phyloP scores from a whole-genome alignment of 2,329 filamentous ascomycete genomes.

The Diaporthe ilicicola region DNA sequence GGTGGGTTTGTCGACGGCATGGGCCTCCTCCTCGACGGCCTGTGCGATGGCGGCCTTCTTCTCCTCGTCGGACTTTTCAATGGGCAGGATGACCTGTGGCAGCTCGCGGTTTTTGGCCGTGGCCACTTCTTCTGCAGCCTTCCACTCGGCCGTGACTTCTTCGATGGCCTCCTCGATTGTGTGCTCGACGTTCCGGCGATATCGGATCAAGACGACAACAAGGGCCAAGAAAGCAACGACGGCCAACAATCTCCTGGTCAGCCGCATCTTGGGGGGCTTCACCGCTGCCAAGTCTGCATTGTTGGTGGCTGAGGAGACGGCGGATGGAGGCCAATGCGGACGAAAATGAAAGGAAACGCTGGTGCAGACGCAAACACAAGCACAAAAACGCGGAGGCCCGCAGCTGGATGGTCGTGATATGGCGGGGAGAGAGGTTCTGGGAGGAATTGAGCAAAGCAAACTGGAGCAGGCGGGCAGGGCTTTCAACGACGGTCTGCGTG shows the following conservation, averaged over 20 bases:
- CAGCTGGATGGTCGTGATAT: not conserved
- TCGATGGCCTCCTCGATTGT: slow-evolving; percentile 32
- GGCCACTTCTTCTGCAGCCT: slow-evolving; percentile 31
- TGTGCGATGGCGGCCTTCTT: slow-evolving; percentile 11
- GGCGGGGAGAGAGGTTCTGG: not conserved
- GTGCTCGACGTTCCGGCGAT: slow-evolving; percentile 31
- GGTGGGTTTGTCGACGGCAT: not conserved
- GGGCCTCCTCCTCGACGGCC: slow-evolving; percentile 5
- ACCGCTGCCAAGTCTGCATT: slow-evolving; percentile 31
- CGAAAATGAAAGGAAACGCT: not conserved
- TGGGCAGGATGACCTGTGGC: slow-evolving; percentile 32
- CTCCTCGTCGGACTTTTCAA: slow-evolving; percentile 11
- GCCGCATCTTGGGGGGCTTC: slow-evolving; percentile 27
- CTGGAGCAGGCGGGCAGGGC: not conserved
- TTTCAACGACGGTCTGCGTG: not conserved
- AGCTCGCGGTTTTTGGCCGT: slow-evolving; percentile 30
- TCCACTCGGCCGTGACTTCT: slow-evolving; percentile 30
- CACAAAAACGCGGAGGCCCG: not conserved
- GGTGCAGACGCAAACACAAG: not conserved
- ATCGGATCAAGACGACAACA: slow-evolving; percentile 30
- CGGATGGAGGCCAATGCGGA: not conserved
- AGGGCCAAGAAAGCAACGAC: slow-evolving; percentile 28
- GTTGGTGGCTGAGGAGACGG: not conserved
- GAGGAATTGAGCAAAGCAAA: not conserved
- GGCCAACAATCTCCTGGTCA: slow-evolving; percentile 29